These are phyloP conservation scores for Dryas integrifolia DNA, from an alignment of 331 rosid genomes.

Conservation along the genomic window DNA sequence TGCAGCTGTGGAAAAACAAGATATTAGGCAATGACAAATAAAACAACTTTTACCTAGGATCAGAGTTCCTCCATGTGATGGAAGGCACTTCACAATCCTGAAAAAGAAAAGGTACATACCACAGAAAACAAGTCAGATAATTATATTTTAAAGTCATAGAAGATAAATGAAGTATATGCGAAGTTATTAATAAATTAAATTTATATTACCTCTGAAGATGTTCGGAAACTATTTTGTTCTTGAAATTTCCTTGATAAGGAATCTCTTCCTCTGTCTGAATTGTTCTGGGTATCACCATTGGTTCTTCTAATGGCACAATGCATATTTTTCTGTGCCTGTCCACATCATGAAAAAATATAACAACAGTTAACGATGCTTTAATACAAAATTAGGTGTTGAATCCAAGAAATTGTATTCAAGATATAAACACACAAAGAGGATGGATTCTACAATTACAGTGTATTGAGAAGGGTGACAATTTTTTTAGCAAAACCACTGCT, in stretches of 20 bases:
- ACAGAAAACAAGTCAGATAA: slow-evolving; percentile 6
- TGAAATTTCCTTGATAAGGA: slow-evolving; percentile 27
- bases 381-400: slow-evolving; percentile 17
- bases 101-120: slow-evolving; percentile 24
- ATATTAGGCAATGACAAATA: not conserved
- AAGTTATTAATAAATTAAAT: slow-evolving; percentile 21
- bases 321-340: slow-evolving; percentile 64
- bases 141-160: not conserved
- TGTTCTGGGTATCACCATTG: slow-evolving; percentile 44
- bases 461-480: no score
- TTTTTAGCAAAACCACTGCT: no score
- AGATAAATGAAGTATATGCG: slow-evolving; percentile 17
- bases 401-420: not conserved
- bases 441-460: no score
- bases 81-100: slow-evolving; percentile 63
- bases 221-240: slow-evolving; percentile 29
- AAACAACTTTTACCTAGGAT: slow-evolving; percentile 47
- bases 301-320: slow-evolving; percentile 47
- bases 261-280: slow-evolving; percentile 43
- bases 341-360: slow-evolving; percentile 15
- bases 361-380: slow-evolving; percentile 14
- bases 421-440: not conserved
- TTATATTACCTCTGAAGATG: slow-evolving; percentile 39
- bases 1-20: not conserved
- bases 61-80: slow-evolving; percentile 40